Evolutionary conservation across 2,329 filamentous ascomycete species (phyloP).

Genomic region (Microsporum ferrugineum): DNA sequence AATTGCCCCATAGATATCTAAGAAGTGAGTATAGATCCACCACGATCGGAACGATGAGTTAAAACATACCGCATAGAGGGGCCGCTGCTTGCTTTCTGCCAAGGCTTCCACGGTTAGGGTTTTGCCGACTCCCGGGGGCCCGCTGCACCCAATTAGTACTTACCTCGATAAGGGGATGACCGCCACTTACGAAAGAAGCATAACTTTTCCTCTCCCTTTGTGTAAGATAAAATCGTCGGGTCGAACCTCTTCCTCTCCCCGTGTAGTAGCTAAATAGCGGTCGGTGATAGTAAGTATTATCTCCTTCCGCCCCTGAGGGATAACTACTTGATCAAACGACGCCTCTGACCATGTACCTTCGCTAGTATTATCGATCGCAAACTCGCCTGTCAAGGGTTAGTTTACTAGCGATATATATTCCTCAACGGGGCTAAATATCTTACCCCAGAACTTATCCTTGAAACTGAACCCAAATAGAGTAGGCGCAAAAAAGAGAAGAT

Average conservation of each 20-base stretch:
- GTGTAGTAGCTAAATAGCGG: not conserved
- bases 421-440: not conserved
- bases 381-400: not conserved
- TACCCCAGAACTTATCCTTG: not conserved
- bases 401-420: not conserved
- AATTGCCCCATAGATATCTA: constrained; percentile 9
- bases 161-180: not conserved
- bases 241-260: not conserved
- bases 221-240: not conserved
- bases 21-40: not conserved
- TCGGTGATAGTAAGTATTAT: not conserved
- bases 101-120: constrained; percentile 26
- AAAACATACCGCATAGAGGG: not conserved
- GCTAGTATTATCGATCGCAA: not conserved
- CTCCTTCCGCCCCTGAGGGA: not conserved
- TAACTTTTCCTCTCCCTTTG: not conserved
- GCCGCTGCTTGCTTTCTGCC: not conserved
- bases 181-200: not conserved
- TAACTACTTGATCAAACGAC: not conserved
- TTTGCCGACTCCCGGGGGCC: constrained; percentile 22
- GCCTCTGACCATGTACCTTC: not conserved
- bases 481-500: not conserved
- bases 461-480: not conserved
- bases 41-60: not conserved
- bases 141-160: not conserved